Percentiles rank a stretch among this genome's conserved stretches.
Conservation (phyloP, 768 basidiomycete species). For the Megacollybia marginata region DNA sequence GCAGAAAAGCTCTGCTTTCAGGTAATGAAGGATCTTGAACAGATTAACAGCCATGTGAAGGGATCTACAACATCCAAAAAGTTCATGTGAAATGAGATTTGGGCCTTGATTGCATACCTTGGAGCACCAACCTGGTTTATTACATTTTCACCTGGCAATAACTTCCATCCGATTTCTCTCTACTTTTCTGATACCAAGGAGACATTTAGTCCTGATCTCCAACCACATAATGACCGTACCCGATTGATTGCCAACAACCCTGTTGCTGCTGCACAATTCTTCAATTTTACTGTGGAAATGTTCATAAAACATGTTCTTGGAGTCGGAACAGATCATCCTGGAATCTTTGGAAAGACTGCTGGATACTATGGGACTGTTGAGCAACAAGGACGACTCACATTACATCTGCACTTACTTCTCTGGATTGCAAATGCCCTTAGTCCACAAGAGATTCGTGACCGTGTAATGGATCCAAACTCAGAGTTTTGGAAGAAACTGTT, state of each 20-base stretch:
- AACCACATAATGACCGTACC: background rate
- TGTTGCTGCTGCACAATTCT: constrained; percentile 12
- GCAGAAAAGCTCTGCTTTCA: constrained; percentile 4
- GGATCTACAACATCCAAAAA: constrained; percentile 5
- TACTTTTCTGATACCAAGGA: constrained; percentile 10
- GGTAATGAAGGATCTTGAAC: constrained; percentile 4
- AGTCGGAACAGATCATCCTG: too few species aligned
- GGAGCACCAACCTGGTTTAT: constrained; percentile 5
- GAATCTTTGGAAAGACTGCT: too few species aligned
- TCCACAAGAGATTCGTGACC: too few species aligned
- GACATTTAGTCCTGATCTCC: constrained; percentile 1
- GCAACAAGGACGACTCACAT: constrained; percentile 14
- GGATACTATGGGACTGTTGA: too few species aligned
- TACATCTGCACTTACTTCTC: too few species aligned
- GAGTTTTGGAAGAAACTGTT: constrained; percentile 1
- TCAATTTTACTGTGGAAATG: too few species aligned
- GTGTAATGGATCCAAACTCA: constrained; percentile 4
- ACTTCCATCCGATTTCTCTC: constrained; percentile 12
- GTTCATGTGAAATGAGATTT: constrained; percentile 5
- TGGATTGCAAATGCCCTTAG: constrained; percentile 6
- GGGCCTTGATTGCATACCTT: background rate
- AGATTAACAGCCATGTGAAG: background rate
- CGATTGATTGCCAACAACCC: too few species aligned
- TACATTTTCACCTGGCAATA: constrained; percentile 8
- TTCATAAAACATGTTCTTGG: too few species aligned